These are phyloP conservation scores for Typha latifolia DNA, from an alignment of 176 grass and related monocot species.

Conservation along the genomic window DNA sequence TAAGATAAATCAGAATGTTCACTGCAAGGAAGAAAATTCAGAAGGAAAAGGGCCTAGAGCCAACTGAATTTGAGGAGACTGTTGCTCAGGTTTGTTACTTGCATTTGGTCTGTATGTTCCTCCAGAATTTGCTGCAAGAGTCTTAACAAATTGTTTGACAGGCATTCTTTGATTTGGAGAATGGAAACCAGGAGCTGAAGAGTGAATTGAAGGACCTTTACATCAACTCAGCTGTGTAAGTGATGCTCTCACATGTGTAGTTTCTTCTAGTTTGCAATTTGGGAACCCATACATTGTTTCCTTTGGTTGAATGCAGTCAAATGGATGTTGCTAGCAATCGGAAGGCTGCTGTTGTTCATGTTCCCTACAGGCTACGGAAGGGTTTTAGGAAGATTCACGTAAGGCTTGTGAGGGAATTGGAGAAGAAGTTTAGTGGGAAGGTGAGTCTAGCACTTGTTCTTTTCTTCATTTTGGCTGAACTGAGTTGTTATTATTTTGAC, in stretches of 20 bases:
- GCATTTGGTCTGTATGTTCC: neutral
- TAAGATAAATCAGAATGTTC: slow-evolving; percentile 12
- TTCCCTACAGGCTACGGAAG: slow-evolving; percentile 80
- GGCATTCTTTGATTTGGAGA: no score
- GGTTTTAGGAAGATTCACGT: slow-evolving; percentile 83
- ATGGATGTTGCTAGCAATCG: slow-evolving; percentile 63
- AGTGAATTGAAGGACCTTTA: no score
- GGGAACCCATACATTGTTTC: neutral
- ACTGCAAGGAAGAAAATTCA: slow-evolving; percentile 29
- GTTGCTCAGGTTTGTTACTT: slow-evolving; percentile 62
- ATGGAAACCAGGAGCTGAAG: no score
- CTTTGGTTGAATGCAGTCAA: slow-evolving; percentile 37
- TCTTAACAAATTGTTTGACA: slow-evolving; percentile 27
- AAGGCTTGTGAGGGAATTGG: slow-evolving; percentile 84
- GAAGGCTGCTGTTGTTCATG: slow-evolving; percentile 85
- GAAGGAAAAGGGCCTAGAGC: slow-evolving; percentile 23
- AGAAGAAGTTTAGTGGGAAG: slow-evolving; percentile 99
- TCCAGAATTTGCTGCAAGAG: neutral
- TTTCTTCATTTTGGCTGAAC: neutral
- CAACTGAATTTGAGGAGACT: slow-evolving; percentile 51
- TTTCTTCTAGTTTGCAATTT: neutral
- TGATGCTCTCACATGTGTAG: neutral
- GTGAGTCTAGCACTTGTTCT: slow-evolving; percentile 20
- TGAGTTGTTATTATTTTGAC: no score
- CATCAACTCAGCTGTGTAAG: no score